These are phyloP conservation scores for Mycena rebaudengoi DNA, from an alignment of 768 basidiomycete species.

Conservation along the genomic window DNA sequence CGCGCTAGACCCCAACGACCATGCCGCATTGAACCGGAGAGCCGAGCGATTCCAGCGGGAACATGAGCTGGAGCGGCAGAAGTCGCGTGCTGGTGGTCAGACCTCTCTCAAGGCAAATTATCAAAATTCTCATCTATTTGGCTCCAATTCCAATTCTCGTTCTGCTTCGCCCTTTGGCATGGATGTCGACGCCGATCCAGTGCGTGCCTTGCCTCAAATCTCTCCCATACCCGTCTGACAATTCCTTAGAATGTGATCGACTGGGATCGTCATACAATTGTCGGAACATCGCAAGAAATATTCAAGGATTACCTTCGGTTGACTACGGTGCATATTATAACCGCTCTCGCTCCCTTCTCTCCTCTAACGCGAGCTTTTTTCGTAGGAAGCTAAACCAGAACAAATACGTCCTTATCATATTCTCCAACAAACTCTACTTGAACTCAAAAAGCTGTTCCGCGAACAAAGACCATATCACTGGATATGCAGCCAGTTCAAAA, in stretches of 20 bases:
- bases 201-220: conserved; percentile 44
- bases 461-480: conserved; percentile 80
- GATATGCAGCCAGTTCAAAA: conserved; percentile 99
- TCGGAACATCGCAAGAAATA: conserved; percentile 86
- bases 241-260: conserved; percentile 85
- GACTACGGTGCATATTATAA: conserved; percentile 78
- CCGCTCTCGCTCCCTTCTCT: too few relatives aligned
- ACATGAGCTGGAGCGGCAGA: conserved; percentile 85
- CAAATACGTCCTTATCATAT: conserved; percentile 90
- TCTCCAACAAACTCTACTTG: conserved; percentile 83
- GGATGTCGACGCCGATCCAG: conserved; percentile 78
- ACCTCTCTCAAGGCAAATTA: conserved; percentile 54
- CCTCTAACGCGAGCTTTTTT: too few relatives aligned
- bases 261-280: conserved; percentile 96
- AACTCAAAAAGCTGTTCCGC: conserved; percentile 90
- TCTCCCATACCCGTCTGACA: conserved; percentile 2
- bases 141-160: conserved; percentile 57
- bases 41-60: conserved; percentile 92
- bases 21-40: conserved; percentile 74
- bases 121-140: conserved; percentile 64
- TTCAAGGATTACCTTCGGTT: conserved; percentile 97
- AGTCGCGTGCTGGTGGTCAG: conserved; percentile 48
- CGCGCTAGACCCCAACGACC: conserved; percentile 67
- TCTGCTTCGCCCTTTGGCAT: conserved; percentile 58
- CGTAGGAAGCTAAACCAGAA: conserved; percentile 93